Evolutionary conservation across 768 basidiomycete species (phyloP).

Genomic region (Suillus occidentalis): DNA sequence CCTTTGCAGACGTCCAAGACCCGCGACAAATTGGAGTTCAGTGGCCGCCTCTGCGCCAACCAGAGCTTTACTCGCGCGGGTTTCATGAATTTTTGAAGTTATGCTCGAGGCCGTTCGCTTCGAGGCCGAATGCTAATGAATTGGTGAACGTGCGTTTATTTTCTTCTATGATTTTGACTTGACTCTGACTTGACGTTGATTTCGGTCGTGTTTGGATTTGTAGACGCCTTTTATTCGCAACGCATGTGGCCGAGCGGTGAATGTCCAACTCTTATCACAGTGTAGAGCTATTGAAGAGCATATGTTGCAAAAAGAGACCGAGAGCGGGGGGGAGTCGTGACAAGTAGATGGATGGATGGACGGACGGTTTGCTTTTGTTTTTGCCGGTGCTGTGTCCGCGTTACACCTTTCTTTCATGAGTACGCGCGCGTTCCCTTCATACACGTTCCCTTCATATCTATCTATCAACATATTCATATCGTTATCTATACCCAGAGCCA

Average conservation of each 20-base stretch:
- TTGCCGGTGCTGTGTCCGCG: background rate
- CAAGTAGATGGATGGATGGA: background rate
- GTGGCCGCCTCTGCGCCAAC: constrained; percentile 63
- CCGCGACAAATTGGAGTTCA: constrained; percentile 47
- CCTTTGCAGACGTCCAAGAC: constrained; percentile 61
- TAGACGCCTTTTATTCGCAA: constrained; percentile 67
- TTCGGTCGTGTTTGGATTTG: background rate
- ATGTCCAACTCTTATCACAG: constrained; percentile 63
- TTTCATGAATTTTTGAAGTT: constrained; percentile 72
- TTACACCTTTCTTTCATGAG: background rate
- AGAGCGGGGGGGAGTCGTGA: background rate
- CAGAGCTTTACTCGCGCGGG: constrained; percentile 60
- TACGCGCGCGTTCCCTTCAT: too few relatives aligned
- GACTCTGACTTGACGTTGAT: background rate
- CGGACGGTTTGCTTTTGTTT: background rate
- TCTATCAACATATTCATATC: constrained; percentile 4
- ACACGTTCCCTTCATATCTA: background rate
- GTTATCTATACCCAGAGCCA: constrained; percentile 3
- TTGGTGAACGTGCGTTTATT: constrained; percentile 52
- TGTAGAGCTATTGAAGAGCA: constrained; percentile 66
- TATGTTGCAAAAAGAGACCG: constrained; percentile 19
- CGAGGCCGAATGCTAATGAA: constrained; percentile 56
- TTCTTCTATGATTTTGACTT: background rate
- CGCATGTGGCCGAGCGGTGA: constrained; percentile 67
- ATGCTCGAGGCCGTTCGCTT: constrained; percentile 61